Evolutionary conservation across 1,284 basidiomycete genomes (phyloP).

Genomic region (Ustilago loliicola): DNA sequence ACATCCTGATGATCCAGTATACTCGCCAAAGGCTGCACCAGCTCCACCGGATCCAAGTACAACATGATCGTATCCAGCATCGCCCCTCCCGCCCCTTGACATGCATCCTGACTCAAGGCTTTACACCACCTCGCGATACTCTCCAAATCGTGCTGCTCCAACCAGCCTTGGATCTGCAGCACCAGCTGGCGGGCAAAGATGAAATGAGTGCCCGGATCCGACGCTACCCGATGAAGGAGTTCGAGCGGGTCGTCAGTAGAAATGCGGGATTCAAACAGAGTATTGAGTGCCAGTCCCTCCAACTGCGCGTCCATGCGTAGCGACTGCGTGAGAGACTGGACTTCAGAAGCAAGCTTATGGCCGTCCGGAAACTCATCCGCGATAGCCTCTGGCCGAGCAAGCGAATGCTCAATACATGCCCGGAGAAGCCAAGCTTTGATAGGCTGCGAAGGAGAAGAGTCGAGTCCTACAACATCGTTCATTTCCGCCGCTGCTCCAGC

Average conservation of each 20-base stretch:
- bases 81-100: constrained; percentile 5
- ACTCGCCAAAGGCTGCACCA: constrained; percentile 37
- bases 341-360: constrained; percentile 49
- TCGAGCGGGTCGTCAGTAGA: constrained; percentile 39
- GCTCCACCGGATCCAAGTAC: constrained; percentile 44
- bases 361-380: constrained; percentile 49
- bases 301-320: constrained; percentile 49
- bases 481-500: neutral
- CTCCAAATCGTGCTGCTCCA: constrained; percentile 53
- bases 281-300: constrained; percentile 36
- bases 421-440: constrained; percentile 52
- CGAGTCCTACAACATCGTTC: constrained; percentile 33
- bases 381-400: constrained; percentile 48
- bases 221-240: constrained; percentile 37
- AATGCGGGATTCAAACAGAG: constrained; percentile 42
- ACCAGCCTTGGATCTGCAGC: constrained; percentile 32
- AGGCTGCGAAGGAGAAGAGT: constrained; percentile 40
- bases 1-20: constrained; percentile 48
- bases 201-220: constrained; percentile 50
- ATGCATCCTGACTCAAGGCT: constrained; percentile 30
- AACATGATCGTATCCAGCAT: constrained; percentile 51
- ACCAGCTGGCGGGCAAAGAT: constrained; percentile 46
- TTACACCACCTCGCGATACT: constrained; percentile 48
- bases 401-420: constrained; percentile 46
- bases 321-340: constrained; percentile 45